Conservation (phyloP, 768 basidiomycete species). For the Amanita rubescens region DNA sequence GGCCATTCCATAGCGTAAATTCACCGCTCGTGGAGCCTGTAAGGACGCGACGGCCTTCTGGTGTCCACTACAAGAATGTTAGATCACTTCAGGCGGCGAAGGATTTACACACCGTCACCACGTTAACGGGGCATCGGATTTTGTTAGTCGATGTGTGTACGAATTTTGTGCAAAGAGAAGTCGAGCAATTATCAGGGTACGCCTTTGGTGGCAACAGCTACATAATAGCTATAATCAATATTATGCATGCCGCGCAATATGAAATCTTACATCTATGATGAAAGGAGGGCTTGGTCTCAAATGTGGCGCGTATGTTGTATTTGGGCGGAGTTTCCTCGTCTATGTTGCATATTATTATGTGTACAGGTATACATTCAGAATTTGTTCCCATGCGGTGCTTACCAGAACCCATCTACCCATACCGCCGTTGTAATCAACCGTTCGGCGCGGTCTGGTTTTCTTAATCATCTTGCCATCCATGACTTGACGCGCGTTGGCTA, state of each 20-base stretch:
- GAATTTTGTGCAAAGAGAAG: constrained; percentile 93
- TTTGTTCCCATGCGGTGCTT: too few species aligned
- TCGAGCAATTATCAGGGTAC: constrained; percentile 86
- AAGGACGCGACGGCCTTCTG: constrained; percentile 86
- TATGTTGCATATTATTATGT: constrained; percentile 20
- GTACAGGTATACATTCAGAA: too few species aligned
- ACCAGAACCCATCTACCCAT: constrained; percentile 85
- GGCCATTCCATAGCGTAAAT: constrained; percentile 98
- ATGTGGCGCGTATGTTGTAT: constrained; percentile 64
- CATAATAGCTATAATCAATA: constrained; percentile 7
- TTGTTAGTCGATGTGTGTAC: constrained; percentile 99
- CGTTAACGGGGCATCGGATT: constrained; percentile 93
- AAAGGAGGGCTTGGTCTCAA: constrained; percentile 84
- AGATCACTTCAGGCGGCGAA: background rate
- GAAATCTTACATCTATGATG: constrained; percentile 70
- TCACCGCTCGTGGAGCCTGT: constrained; percentile 97
- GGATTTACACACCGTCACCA: constrained; percentile 70
- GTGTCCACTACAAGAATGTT: constrained; percentile 71
- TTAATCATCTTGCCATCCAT: constrained; percentile 80
- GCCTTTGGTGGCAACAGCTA: constrained; percentile 93
- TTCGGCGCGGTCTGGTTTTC: constrained; percentile 88
- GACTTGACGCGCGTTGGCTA: constrained; percentile 63
- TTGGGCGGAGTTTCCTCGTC: constrained; percentile 75
- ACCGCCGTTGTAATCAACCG: constrained; percentile 91
- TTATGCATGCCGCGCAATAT: constrained; percentile 14